Conservation (phyloP, 305 asterid species). For the Petunia hybrid region DNA sequence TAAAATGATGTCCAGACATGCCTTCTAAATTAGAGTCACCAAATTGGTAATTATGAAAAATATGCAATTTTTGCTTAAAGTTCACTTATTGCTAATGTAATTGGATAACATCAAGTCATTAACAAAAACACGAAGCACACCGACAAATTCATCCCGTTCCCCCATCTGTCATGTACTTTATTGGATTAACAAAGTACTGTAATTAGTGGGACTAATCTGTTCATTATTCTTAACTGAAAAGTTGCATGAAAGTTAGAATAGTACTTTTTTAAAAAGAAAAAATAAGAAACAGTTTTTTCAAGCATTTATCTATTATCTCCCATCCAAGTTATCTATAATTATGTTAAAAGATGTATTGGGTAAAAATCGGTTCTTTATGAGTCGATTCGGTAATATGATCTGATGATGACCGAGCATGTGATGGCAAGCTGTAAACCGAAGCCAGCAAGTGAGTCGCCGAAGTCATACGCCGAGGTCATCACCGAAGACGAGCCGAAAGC, state of each 20-base stretch:
- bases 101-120: background rate
- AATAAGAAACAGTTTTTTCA: background rate
- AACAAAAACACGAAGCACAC: conserved; percentile 3
- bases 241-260: background rate
- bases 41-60: background rate
- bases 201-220: conserved; percentile 20
- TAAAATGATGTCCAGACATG: background rate
- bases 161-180: background rate
- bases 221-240: conserved; percentile 17
- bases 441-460: no score
- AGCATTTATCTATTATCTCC: background rate
- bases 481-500: no score
- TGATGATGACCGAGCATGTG: no score
- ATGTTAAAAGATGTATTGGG: no score
- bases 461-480: no score
- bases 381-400: no score
- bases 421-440: no score
- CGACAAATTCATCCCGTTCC: conserved; percentile 20
- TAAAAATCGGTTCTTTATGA: no score
- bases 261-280: background rate
- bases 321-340: no score
- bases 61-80: background rate
- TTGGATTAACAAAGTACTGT: background rate
- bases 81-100: background rate
- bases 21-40: background rate